These are phyloP conservation scores for Termitomyces eurrhizus DNA, from an alignment of 768 basidiomycete species.

Conservation along the genomic window DNA sequence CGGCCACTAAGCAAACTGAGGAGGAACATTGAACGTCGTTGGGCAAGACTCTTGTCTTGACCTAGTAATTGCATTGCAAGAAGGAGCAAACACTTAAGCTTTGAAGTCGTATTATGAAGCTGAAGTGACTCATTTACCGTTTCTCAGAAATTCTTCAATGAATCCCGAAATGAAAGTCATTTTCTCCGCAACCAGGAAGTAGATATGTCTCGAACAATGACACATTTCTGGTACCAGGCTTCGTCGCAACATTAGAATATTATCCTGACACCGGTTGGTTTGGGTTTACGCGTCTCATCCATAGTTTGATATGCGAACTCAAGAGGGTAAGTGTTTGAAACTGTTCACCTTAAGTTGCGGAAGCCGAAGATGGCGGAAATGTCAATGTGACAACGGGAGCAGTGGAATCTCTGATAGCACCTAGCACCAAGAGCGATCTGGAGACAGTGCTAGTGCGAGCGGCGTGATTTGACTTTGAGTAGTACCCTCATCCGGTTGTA, in stretches of 20 bases:
- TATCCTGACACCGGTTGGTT: background rate
- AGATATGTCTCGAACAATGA: background rate
- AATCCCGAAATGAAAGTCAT: conserved; percentile 7
- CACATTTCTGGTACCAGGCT: conserved; percentile 9
- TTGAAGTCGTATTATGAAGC: too few relatives aligned
- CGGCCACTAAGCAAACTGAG: too few relatives aligned
- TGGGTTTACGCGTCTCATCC: background rate
- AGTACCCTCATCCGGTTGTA: conserved; percentile 42
- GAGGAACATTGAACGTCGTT: too few relatives aligned
- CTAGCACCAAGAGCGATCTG: conserved; percentile 14
- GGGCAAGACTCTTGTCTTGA: background rate
- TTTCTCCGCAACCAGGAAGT: conserved; percentile 2
- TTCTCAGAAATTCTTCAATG: conserved; percentile 5
- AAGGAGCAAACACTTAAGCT: background rate
- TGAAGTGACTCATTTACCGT: background rate
- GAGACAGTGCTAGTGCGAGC: conserved; percentile 34
- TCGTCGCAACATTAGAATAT: background rate
- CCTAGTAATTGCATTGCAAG: background rate
- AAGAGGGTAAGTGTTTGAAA: background rate
- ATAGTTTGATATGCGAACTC: background rate
- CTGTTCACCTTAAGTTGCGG: background rate
- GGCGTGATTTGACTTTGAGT: conserved; percentile 38
- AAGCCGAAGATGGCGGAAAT: background rate
- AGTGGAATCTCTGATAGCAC: conserved; percentile 18
- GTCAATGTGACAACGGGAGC: conserved; percentile 16